These are phyloP conservation scores for Trichoderma sp. DNA, from an alignment of 2,329 filamentous ascomycete species.

Conservation along the genomic window DNA sequence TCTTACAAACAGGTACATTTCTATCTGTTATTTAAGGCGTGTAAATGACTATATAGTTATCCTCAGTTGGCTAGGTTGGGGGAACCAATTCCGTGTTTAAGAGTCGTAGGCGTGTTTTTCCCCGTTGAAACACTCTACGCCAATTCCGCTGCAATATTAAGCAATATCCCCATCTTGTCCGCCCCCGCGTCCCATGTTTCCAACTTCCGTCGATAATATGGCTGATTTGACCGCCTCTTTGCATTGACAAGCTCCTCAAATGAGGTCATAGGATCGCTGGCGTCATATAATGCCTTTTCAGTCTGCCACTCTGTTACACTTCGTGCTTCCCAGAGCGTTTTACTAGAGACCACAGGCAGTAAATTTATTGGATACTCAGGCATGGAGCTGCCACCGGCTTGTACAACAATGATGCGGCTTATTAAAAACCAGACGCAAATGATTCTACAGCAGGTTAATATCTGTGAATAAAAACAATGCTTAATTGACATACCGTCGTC, in stretches of 20 bases:
- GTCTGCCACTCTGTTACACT: not conserved
- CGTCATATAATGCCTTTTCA: constrained; percentile 2
- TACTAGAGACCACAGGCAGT: not conserved
- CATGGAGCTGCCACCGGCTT: not conserved
- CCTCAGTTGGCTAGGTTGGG: too few species aligned
- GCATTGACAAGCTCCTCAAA: constrained; percentile 1
- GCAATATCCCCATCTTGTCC: not conserved
- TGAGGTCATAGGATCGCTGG: not conserved
- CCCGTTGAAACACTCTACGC: not conserved
- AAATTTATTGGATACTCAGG: not conserved
- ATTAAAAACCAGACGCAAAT: constrained; percentile 10
- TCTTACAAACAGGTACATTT: too few species aligned
- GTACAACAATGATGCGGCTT: not conserved
- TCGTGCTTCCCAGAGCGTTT: constrained; percentile 5
- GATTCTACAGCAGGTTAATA: not conserved
- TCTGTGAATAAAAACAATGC: not conserved
- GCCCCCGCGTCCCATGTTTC: constrained; percentile 5
- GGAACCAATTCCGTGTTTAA: too few species aligned
- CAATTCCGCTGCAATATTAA: constrained; percentile 1
- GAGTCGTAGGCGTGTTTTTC: too few species aligned
- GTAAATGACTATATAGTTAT: too few species aligned
- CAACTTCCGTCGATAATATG: not conserved
- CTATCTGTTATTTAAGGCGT: too few species aligned
- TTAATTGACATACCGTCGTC: constrained; percentile 1
- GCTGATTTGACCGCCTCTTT: not conserved